phyloP scores from a whole-genome alignment of 192 early-diverging fungal genomes.

The Borealophlyctis nickersoniae region DNA sequence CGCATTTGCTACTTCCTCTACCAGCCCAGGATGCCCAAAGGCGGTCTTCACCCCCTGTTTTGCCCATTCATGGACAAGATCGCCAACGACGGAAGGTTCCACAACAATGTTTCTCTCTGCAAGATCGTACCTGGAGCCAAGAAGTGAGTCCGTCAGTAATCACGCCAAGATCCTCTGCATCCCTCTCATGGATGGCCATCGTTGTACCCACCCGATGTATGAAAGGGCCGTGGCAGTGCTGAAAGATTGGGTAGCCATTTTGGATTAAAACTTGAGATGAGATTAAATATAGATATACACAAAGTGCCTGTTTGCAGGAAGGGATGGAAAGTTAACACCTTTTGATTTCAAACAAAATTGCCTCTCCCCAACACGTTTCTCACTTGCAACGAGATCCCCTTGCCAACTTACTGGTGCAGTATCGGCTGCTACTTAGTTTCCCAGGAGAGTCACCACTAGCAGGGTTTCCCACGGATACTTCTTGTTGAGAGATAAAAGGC shows the following conservation, averaged over 20 bases:
- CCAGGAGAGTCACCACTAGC: no score
- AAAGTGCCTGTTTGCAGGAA: no score
- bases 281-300: no score
- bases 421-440: no score
- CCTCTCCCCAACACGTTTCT: conserved; percentile 1
- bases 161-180: neutral
- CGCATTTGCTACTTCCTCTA: conserved; percentile 13
- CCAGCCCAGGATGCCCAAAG: neutral
- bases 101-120: conserved; percentile 11
- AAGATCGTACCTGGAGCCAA: conserved; percentile 16
- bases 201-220: conserved; percentile 16
- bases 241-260: conserved; percentile 2
- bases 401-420: neutral
- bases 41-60: conserved; percentile 10
- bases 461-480: no score
- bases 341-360: no score
- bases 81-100: neutral
- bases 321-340: no score
- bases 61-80: conserved; percentile 16
- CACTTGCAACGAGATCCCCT: neutral
- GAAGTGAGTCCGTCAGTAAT: neutral
- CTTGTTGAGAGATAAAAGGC: no score
- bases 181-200: neutral
- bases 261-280: no score
- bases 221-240: conserved; percentile 17